A percentile compares a stretch with the other conserved stretches of the same genome.
These are phyloP conservation scores for Penicillium sp. DNA, from an alignment of 2,329 filamentous ascomycete species.

Conservation along the genomic window DNA sequence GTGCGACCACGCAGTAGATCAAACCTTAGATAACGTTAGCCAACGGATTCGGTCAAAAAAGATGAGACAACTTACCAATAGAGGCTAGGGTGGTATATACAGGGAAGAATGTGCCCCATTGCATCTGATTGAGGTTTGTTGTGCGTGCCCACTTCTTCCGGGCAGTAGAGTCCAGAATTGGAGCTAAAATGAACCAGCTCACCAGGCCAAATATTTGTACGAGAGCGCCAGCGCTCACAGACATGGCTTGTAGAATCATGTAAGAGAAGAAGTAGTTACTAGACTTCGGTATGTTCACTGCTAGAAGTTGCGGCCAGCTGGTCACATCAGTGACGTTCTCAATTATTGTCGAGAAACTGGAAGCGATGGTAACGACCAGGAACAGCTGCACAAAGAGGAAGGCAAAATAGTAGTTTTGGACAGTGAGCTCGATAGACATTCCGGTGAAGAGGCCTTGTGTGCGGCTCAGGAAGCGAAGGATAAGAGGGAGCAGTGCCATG, in stretches of 20 bases:
- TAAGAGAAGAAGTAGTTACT: constrained; percentile 98
- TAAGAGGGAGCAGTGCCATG: constrained; percentile 69
- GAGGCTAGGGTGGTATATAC: constrained; percentile 95
- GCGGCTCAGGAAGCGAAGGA: constrained; percentile 63
- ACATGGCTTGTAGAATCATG: constrained; percentile 88
- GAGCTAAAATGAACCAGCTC: constrained; percentile 72
- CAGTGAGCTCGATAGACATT: constrained; percentile 66
- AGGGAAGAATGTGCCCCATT: constrained; percentile 90
- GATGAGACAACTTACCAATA: constrained; percentile 51
- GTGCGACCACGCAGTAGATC: constrained; percentile 80
- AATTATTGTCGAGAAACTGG: constrained; percentile 60
- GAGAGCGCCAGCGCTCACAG: constrained; percentile 78
- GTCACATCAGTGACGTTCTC: constrained; percentile 58
- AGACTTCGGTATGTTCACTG: constrained; percentile 69
- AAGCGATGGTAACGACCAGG: constrained; percentile 78
- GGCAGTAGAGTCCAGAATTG: constrained; percentile 71
- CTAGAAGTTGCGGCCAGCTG: constrained; percentile 63
- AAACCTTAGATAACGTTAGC: constrained; percentile 41
- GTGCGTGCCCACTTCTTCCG: constrained; percentile 78
- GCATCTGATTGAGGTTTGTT: constrained; percentile 64
- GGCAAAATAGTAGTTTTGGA: constrained; percentile 84
- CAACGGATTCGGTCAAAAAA: not conserved
- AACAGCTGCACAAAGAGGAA: constrained; percentile 95
- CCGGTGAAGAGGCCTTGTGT: constrained; percentile 76
- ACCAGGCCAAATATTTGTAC: constrained; percentile 72